phyloP scores from a whole-genome alignment of 2,329 filamentous ascomycete species.

The Colletotrichum sp. region DNA sequence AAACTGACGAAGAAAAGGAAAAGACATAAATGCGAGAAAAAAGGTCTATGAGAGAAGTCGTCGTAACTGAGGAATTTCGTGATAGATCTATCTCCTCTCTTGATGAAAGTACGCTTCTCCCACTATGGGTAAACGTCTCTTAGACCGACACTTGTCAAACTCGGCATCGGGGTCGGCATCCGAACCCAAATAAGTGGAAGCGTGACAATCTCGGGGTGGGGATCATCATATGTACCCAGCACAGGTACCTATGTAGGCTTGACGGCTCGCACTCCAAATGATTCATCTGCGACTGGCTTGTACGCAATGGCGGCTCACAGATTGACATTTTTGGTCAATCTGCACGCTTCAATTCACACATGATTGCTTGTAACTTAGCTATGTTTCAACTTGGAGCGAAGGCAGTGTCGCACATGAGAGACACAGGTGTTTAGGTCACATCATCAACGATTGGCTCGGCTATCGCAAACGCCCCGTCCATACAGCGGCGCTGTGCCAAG shows the following conservation, averaged over 20 bases:
- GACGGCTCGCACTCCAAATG: background rate
- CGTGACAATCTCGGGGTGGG: background rate
- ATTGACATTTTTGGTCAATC: background rate
- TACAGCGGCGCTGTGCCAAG: background rate
- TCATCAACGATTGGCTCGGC: background rate
- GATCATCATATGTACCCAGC: background rate
- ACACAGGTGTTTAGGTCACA: background rate
- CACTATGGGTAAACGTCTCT: background rate
- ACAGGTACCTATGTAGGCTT: background rate
- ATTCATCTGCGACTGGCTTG: background rate
- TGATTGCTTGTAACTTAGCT: background rate
- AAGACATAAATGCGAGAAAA: background rate
- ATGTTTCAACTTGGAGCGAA: background rate
- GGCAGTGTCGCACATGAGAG: background rate
- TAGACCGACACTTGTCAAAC: background rate
- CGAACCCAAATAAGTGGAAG: background rate
- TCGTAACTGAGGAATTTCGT: background rate
- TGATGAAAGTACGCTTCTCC: background rate
- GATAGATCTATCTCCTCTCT: background rate
- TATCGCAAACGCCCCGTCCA: background rate
- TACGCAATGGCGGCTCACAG: background rate
- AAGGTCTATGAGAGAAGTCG: background rate
- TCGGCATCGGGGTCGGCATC: background rate
- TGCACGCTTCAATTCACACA: background rate
- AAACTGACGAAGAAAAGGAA: background rate